Base-by-base conservation (phyloP, 352 stramenopile genomes). In the Elongisporangium undulatum region DNA sequence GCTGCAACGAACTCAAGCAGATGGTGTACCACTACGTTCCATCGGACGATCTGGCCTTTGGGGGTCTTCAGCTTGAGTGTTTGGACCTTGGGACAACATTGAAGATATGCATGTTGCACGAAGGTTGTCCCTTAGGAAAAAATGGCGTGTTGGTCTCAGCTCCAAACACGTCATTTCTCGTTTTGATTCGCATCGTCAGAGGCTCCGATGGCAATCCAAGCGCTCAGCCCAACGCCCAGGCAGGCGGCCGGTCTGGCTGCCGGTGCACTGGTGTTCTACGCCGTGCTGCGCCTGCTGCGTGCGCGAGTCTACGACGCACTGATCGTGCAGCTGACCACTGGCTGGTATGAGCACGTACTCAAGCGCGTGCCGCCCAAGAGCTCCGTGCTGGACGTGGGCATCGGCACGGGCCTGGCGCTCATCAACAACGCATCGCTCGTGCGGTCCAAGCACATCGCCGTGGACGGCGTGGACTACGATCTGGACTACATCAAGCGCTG, bases 381-480 rank as follows among this genome's bases (percentile, higher is more conserved):
- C 60, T 77, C 72, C 21, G 34, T 97, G 23, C 66, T 98, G 53
- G 92, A 98, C 67, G 85, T 98, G 34, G 90, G 92, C 52, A 90
- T 98, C 52, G 92, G 89, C 59, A 98, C 89, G 17, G 89, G 85
- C 9, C 51, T 82, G 39, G 83, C 85, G 55, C 69, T 95, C 17
- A 58, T 71, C 53, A 80, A 83, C 59, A 92, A 95, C 63, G 64
- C 62, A 23, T 59, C 81, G 51, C 55, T 95, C 34, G 57, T 97
- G 2, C 62, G 68, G 51, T 21, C 49, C 51, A 97, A 97, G 68
- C 29, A 78, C 15, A 74, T 98, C 39, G 58, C 66, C 9, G 78
- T 96, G 26, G 78, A 94, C 17, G 92, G 92, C 15, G 82, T 98
- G 49, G 92, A 98, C 74, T 97, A 97, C 58, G 89, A 97, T 53